These are phyloP conservation scores for Lipomyces mesembrius DNA, from an alignment of 805 yeast genomes.

Conservation along the genomic window DNA sequence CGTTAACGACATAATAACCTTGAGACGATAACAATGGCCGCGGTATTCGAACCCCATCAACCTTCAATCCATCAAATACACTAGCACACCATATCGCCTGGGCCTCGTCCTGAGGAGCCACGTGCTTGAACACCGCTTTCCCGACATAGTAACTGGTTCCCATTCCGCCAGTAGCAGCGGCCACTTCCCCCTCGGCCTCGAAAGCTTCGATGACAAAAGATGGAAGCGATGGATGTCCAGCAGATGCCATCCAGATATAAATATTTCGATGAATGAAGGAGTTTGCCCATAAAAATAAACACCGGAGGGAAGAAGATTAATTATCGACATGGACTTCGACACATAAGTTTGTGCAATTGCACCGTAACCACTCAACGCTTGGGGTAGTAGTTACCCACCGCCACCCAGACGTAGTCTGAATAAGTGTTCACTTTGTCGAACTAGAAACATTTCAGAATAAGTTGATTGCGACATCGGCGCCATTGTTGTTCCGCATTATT, in stretches of 20 bases:
- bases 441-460: too few relatives aligned
- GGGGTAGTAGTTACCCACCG: too few relatives aligned
- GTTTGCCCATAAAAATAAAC: too few relatives aligned
- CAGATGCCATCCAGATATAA: not conserved
- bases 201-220: slow-evolving; percentile 1
- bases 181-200: not conserved
- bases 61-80: slow-evolving; percentile 1
- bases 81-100: not conserved
- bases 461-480: too few relatives aligned
- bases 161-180: not conserved
- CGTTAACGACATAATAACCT: not conserved
- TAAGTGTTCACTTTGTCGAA: too few relatives aligned
- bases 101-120: not conserved
- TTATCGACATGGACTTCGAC: too few relatives aligned
- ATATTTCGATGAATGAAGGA: too few relatives aligned
- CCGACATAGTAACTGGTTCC: slow-evolving; percentile 6
- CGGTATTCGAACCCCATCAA: slow-evolving; percentile 8
- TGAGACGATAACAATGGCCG: not conserved
- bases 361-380: too few relatives aligned
- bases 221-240: not conserved
- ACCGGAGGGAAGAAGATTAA: not conserved
- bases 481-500: too few relatives aligned
- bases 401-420: too few relatives aligned
- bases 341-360: too few relatives aligned
- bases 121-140: slow-evolving; percentile 6